A percentile compares a stretch with the other conserved stretches of the same genome.
phyloP scores from a whole-genome alignment of 1,284 basidiomycete species.

The Microbotryum violaceum region DNA sequence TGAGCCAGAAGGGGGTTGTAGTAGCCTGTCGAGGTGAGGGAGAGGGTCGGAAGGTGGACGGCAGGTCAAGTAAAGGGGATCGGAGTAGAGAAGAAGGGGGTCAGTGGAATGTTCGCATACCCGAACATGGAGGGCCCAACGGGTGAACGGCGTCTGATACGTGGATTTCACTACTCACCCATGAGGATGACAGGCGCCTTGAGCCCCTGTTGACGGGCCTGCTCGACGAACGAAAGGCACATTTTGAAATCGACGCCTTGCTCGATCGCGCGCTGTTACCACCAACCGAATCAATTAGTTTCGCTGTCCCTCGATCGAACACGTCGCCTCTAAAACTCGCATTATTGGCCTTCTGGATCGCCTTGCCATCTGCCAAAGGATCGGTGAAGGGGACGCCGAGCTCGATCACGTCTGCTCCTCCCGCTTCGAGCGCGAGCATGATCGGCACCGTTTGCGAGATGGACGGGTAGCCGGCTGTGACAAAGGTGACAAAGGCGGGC shows the following conservation, averaged over 20 bases:
- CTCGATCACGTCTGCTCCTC: conserved; percentile 92
- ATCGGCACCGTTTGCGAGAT: conserved; percentile 73
- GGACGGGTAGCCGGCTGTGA: conserved; percentile 83
- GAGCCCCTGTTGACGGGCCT: conserved; percentile 73
- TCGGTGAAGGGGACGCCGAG: conserved; percentile 94
- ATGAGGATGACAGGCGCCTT: conserved; percentile 83
- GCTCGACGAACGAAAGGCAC: conserved; percentile 66
- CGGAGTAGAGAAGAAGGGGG: background rate
- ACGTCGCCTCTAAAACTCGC: conserved; percentile 48
- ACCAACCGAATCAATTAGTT: background rate
- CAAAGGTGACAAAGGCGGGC: conserved; percentile 54
- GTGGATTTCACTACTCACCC: conserved; percentile 53
- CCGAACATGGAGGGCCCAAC: background rate
- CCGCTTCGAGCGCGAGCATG: conserved; percentile 81
- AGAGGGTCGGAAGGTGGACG: background rate
- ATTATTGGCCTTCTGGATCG: conserved; percentile 85
- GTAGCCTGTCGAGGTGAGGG: conserved; percentile 57
- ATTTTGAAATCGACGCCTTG: conserved; percentile 67
- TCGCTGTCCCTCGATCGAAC: background rate
- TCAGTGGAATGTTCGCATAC: conserved; percentile 9
- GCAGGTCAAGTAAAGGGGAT: background rate
- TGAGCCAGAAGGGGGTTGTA: conserved; percentile 94
- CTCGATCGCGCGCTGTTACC: conserved; percentile 65
- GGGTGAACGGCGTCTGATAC: background rate
- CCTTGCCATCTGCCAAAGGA: conserved; percentile 81